Base-by-base conservation (phyloP, 164 flowering plant genomes). In the Euptelea pleiosperma region DNA sequence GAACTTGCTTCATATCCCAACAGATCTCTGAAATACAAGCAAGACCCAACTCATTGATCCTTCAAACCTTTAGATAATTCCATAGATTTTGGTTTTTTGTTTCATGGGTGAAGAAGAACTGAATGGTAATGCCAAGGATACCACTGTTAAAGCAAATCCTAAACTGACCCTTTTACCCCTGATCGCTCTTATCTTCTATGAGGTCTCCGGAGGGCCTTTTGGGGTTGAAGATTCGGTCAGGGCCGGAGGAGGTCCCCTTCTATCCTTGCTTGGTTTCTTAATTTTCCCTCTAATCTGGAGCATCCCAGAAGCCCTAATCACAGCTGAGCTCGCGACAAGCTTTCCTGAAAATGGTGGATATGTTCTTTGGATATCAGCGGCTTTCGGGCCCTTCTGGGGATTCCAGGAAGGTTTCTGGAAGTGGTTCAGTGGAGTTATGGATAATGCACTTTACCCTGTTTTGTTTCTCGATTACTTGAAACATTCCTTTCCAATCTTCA, bases 351-450 rank as follows among this genome's bases (percentile, higher is more conserved):
- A 91, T 66, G 98, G 96, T 10, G 96, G 98, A 6, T 91, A 91
- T 70, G 96, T 88, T 28, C 56, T 83, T 43, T 91, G 98, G 96
- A 77, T 91, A 2, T 83, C 91, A 21, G 69, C 94, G 2, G 98
- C 98, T 52, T 86, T 88, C 60, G 92, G 92, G 28, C 90, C 91
- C 24, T 88, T 86, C 48, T 91, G 96, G 98, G 98, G 98, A 0
- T 91, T 91, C 67, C 98, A 91, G 52, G 87, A 88, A 67, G 98
- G 91, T 18, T 79, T 84, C 22, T 84, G 93, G 94, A 88, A 88
- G 58, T 86, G 96, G 96, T 80, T 89, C 45, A 89, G 98, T 67
- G 98, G 98, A 39, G 96, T 86, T 52, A 80, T 91, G 82, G 97
- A 87, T 56, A 91, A 91, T 67, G 96, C 96, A 4, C 81, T 88